Evolutionary conservation across 345 rosid species (phyloP).

Genomic region (Balakata baccata): DNA sequence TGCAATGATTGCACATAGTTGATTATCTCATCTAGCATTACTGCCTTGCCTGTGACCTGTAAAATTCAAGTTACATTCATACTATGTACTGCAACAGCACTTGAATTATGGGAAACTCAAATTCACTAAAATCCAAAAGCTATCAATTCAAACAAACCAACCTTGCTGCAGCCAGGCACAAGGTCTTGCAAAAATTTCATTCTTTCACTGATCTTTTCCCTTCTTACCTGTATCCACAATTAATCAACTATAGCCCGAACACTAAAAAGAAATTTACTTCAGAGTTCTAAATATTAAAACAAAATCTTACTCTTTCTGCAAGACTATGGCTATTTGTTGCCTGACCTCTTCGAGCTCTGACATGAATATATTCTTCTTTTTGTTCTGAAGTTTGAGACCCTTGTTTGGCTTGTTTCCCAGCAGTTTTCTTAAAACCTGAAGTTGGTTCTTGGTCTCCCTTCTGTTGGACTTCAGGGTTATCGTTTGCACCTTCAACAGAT

Average conservation of each 20-base stretch:
- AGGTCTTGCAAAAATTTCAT: conserved; percentile 99
- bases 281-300: conserved; percentile 1
- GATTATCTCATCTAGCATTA: conserved; percentile 96
- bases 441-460: conserved; percentile 53
- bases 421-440: conserved; percentile 48
- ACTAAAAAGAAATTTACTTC: conserved; percentile 14
- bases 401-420: conserved; percentile 67
- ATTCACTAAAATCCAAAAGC: not conserved
- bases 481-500: conserved; percentile 48
- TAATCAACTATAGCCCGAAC: conserved; percentile 16
- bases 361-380: conserved; percentile 92
- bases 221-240: conserved; percentile 59
- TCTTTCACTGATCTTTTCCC: conserved; percentile 96
- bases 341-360: conserved; percentile 97
- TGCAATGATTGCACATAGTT: conserved; percentile 94
- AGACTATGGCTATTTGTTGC: conserved; percentile 99
- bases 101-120: not conserved
- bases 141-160: conserved; percentile 26
- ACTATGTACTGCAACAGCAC: conserved; percentile 13
- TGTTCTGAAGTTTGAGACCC: conserved; percentile 69
- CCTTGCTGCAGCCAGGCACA: conserved; percentile 99
- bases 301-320: conserved; percentile 79
- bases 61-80: conserved; percentile 17
- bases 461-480: conserved; percentile 47
- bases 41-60: conserved; percentile 98